These are phyloP conservation scores for Dioszegia hungarica DNA, from an alignment of 768 basidiomycete species.

Conservation along the genomic window DNA sequence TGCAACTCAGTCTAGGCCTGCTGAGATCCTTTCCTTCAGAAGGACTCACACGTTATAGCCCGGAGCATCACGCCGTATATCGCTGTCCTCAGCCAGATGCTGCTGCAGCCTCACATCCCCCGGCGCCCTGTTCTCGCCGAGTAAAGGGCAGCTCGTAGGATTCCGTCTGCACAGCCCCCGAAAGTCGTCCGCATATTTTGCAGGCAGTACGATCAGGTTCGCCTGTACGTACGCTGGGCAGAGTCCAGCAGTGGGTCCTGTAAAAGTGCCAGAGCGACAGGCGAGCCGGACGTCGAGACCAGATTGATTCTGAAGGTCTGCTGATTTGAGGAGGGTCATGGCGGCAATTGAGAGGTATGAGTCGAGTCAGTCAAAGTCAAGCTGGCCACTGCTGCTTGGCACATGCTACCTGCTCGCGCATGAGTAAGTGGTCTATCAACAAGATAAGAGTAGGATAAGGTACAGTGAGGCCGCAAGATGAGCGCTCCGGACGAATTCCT, in stretches of 20 bases:
- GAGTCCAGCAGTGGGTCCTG: slow-evolving; percentile 12
- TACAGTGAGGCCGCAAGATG: too few species aligned
- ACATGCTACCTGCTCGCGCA: too few species aligned
- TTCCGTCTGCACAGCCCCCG: slow-evolving; percentile 35
- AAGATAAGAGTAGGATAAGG: too few species aligned
- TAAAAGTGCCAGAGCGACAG: neutral
- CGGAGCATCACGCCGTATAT: slow-evolving; percentile 32
- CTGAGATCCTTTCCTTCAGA: neutral
- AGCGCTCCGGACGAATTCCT: too few species aligned
- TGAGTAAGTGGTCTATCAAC: too few species aligned
- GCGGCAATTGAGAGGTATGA: too few species aligned
- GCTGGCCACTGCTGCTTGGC: too few species aligned
- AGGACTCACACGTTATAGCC: slow-evolving; percentile 17
- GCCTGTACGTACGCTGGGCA: slow-evolving; percentile 26
- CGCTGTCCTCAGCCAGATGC: slow-evolving; percentile 24
- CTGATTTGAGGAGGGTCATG: neutral
- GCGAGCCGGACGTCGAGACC: neutral
- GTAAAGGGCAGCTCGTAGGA: slow-evolving; percentile 39
- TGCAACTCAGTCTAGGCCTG: neutral
- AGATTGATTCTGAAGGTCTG: neutral
- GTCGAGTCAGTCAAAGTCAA: too few species aligned
- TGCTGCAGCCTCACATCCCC: slow-evolving; percentile 27
- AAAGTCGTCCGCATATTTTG: slow-evolving; percentile 35
- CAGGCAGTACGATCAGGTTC: slow-evolving; percentile 36
- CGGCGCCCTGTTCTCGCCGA: slow-evolving; percentile 29